A percentile compares a stretch with the other conserved stretches of the same genome.
Evolutionary conservation across 1,139 yeast species (phyloP).

Genomic region (Magnusiomyces sp.): DNA sequence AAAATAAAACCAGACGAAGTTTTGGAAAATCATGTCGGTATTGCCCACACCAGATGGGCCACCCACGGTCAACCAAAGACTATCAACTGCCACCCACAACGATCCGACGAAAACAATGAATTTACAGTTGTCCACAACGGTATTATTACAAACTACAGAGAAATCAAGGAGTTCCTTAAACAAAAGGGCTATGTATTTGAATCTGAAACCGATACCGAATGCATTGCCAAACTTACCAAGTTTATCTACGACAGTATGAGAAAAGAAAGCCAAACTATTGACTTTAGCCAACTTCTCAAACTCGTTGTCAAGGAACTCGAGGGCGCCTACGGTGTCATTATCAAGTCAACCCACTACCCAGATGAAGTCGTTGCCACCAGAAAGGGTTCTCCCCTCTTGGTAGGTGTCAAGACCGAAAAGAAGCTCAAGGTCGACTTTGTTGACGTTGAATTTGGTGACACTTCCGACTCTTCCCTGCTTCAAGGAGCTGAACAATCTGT

Average conservation of each 20-base stretch:
- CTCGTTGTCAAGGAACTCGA: constrained; percentile 88
- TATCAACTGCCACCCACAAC: constrained; percentile 90
- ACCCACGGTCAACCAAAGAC: constrained; percentile 93
- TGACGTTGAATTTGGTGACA: constrained; percentile 91
- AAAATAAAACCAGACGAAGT: constrained; percentile 37
- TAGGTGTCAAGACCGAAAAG: constrained; percentile 94
- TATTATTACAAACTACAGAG: constrained; percentile 92
- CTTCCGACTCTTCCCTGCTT: constrained; percentile 16
- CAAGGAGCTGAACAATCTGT: constrained; percentile 15
- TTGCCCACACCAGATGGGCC: constrained; percentile 99
- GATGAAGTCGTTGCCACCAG: constrained; percentile 95
- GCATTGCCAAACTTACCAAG: constrained; percentile 91
- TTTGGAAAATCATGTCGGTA: constrained; percentile 85
- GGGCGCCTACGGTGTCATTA: constrained; percentile 95
- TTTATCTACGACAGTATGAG: constrained; percentile 65
- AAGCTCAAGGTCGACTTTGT: constrained; percentile 96
- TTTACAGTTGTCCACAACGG: constrained; percentile 96
- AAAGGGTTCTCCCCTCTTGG: constrained; percentile 94
- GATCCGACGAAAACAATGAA: constrained; percentile 74
- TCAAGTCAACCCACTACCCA: constrained; percentile 87
- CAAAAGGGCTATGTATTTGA: constrained; percentile 78
- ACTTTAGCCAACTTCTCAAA: constrained; percentile 87
- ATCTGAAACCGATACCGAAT: constrained; percentile 95
- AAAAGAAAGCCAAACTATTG: constrained; percentile 49
- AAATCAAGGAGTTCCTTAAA: constrained; percentile 69